Conservation (phyloP, 2,329 filamentous ascomycete genomes). For the Phyllachora maydis region DNA sequence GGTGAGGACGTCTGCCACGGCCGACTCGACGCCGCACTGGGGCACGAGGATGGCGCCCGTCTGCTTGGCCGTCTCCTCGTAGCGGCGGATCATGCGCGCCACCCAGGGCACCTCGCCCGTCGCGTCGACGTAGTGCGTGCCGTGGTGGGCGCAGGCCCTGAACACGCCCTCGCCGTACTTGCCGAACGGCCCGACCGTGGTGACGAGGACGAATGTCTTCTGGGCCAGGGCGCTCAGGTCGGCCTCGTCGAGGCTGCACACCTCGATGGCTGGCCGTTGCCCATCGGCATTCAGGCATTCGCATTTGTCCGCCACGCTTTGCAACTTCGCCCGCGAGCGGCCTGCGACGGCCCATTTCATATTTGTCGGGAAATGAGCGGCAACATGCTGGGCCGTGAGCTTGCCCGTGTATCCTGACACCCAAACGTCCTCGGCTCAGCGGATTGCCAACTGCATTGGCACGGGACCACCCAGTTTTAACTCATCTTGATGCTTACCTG, state of each 20-base stretch:
- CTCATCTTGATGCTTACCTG: conserved; percentile 24
- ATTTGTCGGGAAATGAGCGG: conserved; percentile 47
- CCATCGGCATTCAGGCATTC: conserved; percentile 49
- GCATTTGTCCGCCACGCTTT: conserved; percentile 44
- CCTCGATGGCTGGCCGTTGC: conserved; percentile 39
- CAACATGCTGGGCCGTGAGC: conserved; percentile 56
- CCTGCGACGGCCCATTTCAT: conserved; percentile 79
- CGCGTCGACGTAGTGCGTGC: conserved; percentile 43
- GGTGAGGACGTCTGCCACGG: conserved; percentile 36
- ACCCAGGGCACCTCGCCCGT: conserved; percentile 40
- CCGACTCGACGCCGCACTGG: conserved; percentile 41
- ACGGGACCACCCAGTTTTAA: too few species aligned
- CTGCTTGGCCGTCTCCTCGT: conserved; percentile 27
- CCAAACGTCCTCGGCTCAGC: too few species aligned
- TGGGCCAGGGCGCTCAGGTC: conserved; percentile 26
- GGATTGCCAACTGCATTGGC: too few species aligned
- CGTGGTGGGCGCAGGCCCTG: conserved; percentile 37
- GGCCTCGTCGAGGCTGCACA: conserved; percentile 22
- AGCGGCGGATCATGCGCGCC: conserved; percentile 36
- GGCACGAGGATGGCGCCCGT: conserved; percentile 39
- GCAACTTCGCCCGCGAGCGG: conserved; percentile 57
- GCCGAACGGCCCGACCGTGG: conserved; percentile 37
- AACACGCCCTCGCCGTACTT: conserved; percentile 35
- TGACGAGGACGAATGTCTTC: conserved; percentile 34
- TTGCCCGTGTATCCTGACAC: conserved; percentile 64